Percentiles rank a stretch among this genome's conserved stretches.
Conservation (phyloP, 2,329 filamentous ascomycete species). For the Epichloe scottii region DNA sequence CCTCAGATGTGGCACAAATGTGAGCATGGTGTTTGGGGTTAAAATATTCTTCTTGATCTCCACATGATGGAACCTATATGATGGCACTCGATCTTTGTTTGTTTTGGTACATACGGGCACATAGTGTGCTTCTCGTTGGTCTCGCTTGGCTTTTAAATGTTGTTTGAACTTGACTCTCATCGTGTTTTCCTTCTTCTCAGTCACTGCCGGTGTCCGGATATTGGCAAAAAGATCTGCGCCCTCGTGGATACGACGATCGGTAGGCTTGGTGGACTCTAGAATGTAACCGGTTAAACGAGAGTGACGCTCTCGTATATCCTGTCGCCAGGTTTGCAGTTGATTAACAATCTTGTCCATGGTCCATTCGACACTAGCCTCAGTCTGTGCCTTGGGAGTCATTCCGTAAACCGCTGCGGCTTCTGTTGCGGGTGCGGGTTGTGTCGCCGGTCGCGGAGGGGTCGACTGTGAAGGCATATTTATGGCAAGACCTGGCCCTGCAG, state of each 20-base stretch:
- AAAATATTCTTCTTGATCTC: slow-evolving; percentile 47
- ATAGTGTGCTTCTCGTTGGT: slow-evolving; percentile 30
- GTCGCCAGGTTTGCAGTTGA: slow-evolving; percentile 26
- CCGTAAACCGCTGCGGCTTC: slow-evolving; percentile 6
- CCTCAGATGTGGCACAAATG: slow-evolving; percentile 46
- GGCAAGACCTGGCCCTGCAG: not conserved
- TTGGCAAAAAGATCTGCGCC: slow-evolving; percentile 36
- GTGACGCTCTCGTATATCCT: slow-evolving; percentile 33
- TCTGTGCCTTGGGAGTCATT: slow-evolving; percentile 12
- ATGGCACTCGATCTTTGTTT: slow-evolving; percentile 39
- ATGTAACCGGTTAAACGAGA: slow-evolving; percentile 31
- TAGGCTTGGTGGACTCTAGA: slow-evolving; percentile 31
- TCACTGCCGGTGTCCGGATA: slow-evolving; percentile 24
- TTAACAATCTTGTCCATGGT: slow-evolving; percentile 30
- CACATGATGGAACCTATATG: slow-evolving; percentile 46
- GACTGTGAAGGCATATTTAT: slow-evolving; percentile 7
- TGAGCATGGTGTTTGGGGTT: slow-evolving; percentile 46
- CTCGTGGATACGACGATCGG: slow-evolving; percentile 26
- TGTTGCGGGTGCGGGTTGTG: not conserved
- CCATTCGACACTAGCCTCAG: slow-evolving; percentile 22
- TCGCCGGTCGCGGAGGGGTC: slow-evolving; percentile 11
- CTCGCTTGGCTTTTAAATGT: slow-evolving; percentile 30
- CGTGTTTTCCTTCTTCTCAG: slow-evolving; percentile 24
- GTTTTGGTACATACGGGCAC: slow-evolving; percentile 35
- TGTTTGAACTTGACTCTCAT: slow-evolving; percentile 42